Percentiles rank a stretch among this genome's conserved stretches.
These are phyloP conservation scores for Coprinopsis sp. DNA, from an alignment of 768 basidiomycete species.

Conservation along the genomic window DNA sequence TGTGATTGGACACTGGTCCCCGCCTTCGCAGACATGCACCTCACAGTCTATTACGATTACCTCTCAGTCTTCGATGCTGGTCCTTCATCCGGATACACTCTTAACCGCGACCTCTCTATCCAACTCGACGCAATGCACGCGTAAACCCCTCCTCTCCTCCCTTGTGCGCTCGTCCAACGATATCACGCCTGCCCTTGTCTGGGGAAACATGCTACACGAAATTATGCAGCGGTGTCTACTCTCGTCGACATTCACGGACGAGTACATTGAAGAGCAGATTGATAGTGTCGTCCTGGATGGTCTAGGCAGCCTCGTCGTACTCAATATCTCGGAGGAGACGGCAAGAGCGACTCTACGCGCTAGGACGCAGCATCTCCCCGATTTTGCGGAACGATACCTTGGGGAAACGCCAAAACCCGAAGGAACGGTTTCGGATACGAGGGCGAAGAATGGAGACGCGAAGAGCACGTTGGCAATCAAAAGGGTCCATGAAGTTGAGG, in stretches of 20 bases:
- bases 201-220: conserved; percentile 92
- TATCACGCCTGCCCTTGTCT: conserved; percentile 65
- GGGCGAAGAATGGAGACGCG: conserved; percentile 42
- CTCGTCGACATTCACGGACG: conserved; percentile 56
- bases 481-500: conserved; percentile 82
- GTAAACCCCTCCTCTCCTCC: conserved; percentile 78
- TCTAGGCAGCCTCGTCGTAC: conserved; percentile 58
- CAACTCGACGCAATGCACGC: conserved; percentile 74
- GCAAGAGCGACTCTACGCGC: conserved; percentile 10
- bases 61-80: conserved; percentile 61
- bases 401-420: conserved; percentile 58
- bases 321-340: conserved; percentile 43
- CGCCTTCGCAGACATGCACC: conserved; percentile 26
- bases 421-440: conserved; percentile 65
- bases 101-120: conserved; percentile 88
- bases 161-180: conserved; percentile 58
- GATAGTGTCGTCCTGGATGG: conserved; percentile 48
- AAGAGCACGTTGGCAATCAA: conserved; percentile 65
- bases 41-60: conserved; percentile 50
- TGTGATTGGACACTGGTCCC: conserved; percentile 48
- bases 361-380: conserved; percentile 59
- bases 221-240: conserved; percentile 79
- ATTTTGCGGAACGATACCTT: conserved; percentile 66
- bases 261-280: conserved; percentile 56
- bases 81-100: conserved; percentile 90